A percentile compares a stretch with the other conserved stretches of the same genome.
These are phyloP conservation scores for Lathyrus aphaca DNA, from an alignment of 306 rosid genomes.

Conservation along the genomic window DNA sequence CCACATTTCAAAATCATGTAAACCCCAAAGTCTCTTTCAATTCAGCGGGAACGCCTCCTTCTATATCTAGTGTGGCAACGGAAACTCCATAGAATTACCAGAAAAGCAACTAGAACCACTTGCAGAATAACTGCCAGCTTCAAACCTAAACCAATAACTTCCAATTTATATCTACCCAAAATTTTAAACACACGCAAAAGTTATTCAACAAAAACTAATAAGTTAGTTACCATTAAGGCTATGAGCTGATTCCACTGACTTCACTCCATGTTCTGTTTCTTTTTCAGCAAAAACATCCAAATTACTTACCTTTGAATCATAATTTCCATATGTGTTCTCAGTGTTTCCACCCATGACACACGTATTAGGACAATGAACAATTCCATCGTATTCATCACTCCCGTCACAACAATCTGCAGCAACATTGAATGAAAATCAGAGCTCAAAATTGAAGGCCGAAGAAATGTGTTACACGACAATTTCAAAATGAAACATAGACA, in stretches of 20 bases:
- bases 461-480: background rate
- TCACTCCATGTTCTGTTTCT: conserved; percentile 46
- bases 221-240: conserved; percentile 60
- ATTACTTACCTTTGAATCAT: conserved; percentile 39
- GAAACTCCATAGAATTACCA: conserved; percentile 47
- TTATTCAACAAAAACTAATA: conserved; percentile 8
- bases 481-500: background rate
- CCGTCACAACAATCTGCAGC: conserved; percentile 89
- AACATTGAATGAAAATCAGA: conserved; percentile 36
- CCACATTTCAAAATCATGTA: conserved; percentile 26
- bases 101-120: conserved; percentile 45
- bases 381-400: conserved; percentile 80
- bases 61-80: conserved; percentile 48
- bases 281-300: conserved; percentile 24
- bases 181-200: conserved; percentile 20
- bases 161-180: conserved; percentile 24
- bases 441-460: conserved; percentile 28
- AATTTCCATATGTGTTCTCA: conserved; percentile 45
- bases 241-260: conserved; percentile 58
- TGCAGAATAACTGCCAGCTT: conserved; percentile 63
- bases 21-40: conserved; percentile 34
- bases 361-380: conserved; percentile 65
- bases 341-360: conserved; percentile 85
- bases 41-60: conserved; percentile 53
- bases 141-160: conserved; percentile 57